phyloP scores from a whole-genome alignment of 176 grass and related monocot species.

The Poa annua region DNA sequence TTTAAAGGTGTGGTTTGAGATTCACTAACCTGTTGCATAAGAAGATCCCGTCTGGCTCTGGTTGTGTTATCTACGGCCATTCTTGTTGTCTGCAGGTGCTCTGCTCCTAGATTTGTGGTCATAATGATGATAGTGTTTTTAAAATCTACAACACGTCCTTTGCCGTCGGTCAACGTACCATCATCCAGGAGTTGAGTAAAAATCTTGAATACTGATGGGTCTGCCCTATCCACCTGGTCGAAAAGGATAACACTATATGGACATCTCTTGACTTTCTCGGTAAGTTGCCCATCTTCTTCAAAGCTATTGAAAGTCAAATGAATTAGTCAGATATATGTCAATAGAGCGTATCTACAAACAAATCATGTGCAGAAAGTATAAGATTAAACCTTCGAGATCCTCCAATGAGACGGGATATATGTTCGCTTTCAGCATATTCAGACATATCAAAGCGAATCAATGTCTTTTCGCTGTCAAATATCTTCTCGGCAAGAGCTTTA shows the following conservation, averaged over 20 bases:
- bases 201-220: neutral
- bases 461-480: slow-evolving; percentile 34
- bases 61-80: neutral
- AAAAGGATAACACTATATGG: neutral
- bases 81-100: neutral
- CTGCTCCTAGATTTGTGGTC: neutral
- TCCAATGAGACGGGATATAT: slow-evolving; percentile 41
- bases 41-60: neutral
- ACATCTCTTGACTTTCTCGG: neutral
- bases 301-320: neutral
- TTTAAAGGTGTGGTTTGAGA: no score
- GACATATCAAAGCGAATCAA: slow-evolving; percentile 53
- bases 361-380: no score
- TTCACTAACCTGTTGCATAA: neutral
- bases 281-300: neutral
- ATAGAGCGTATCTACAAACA: neutral
- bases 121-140: neutral
- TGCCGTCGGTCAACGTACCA: neutral
- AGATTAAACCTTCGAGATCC: slow-evolving; percentile 42
- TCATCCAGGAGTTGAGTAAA: neutral
- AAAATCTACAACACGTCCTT: neutral
- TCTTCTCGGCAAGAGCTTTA: slow-evolving; percentile 50
- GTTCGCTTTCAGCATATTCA: slow-evolving; percentile 21
- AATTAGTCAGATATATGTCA: neutral
- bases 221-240: neutral